Base-by-base conservation (phyloP, 108 stramenopile genomes). In the Skeletonema marinoi region DNA sequence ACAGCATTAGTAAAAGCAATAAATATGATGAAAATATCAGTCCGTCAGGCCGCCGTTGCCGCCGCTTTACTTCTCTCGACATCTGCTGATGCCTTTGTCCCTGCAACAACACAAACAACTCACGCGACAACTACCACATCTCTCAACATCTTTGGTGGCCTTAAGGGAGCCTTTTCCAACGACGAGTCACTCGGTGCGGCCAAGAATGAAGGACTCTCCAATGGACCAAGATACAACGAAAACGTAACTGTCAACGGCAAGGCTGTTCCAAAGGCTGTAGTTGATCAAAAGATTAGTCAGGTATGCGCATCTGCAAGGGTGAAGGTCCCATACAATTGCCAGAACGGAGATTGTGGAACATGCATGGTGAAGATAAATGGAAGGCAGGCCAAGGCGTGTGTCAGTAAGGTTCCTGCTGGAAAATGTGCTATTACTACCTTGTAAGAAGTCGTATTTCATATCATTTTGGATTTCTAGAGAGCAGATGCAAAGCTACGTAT, bases 291-390 rank as follows among this genome's bases (percentile, higher is more conserved):
- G 69, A 65, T 96, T 4, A 86, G 80, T 29, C 87, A 85, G 25
- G 92, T 96, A 3, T 93, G 91, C 60, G 81, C 76, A 31, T 77
- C 84, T 25, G 92, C 86, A 0, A 71, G 95, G 19, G 95, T 92
- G 50, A 92, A 91, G 78, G 93, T 96, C 64, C 86, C 89, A 17
- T 93, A 93, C 77, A 91, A 93, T 46, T 96, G 95, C 70, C 88
- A 91, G 66, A 88, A 93, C 54, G 95, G 95, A 25, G 95, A 96
- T 46, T 96, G 95, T 71, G 94, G 90, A 39, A 88, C 86, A 17
- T 88, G 84, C 48, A 88, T 86, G 71, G 89, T 93, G 10, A 90
- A 78, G 39, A 80, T 96, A 67, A 96, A 96, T 69, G 95, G 95
- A 38, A 75, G 81, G 64, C 90, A 93, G 69, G 88, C 88, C 13